phyloP scores from a whole-genome alignment of 371 early-diverging fungal species.

The Phascolomyces articulosus region DNA sequence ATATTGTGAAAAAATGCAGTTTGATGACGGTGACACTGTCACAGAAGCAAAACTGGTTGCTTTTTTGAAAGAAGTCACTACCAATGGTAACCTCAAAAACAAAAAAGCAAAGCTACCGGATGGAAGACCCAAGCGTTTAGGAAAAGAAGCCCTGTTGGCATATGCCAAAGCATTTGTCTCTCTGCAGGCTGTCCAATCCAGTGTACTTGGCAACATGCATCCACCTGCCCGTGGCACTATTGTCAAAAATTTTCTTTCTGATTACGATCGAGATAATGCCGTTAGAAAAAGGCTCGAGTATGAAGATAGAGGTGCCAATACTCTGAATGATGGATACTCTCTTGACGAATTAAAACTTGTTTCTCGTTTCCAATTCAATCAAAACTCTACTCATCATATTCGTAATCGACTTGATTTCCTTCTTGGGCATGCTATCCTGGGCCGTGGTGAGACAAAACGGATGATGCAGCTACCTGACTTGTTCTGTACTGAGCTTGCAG shows the following conservation, averaged over 20 bases:
- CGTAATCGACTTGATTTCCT: neutral
- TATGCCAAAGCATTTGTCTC: neutral
- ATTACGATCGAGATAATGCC: neutral
- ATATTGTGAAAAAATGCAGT: neutral
- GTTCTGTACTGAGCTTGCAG: neutral
- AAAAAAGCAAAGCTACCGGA: neutral
- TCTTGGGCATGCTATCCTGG: neutral
- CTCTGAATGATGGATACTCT: neutral
- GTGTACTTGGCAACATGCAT: neutral
- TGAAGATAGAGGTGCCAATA: neutral
- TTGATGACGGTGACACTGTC: neutral
- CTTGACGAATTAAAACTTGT: neutral
- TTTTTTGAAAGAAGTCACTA: neutral
- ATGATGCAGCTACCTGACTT: neutral
- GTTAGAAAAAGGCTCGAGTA: neutral
- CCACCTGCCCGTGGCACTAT: neutral
- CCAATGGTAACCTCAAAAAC: neutral
- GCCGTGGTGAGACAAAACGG: neutral
- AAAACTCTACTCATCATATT: neutral
- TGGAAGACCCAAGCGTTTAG: neutral
- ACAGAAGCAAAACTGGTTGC: neutral
- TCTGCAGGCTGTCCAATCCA: neutral
- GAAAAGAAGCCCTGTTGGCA: neutral
- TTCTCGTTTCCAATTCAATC: neutral
- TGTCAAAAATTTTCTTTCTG: neutral